Conservation (phyloP, 306 rosid genomes). For the Carpinus fangiana region DNA sequence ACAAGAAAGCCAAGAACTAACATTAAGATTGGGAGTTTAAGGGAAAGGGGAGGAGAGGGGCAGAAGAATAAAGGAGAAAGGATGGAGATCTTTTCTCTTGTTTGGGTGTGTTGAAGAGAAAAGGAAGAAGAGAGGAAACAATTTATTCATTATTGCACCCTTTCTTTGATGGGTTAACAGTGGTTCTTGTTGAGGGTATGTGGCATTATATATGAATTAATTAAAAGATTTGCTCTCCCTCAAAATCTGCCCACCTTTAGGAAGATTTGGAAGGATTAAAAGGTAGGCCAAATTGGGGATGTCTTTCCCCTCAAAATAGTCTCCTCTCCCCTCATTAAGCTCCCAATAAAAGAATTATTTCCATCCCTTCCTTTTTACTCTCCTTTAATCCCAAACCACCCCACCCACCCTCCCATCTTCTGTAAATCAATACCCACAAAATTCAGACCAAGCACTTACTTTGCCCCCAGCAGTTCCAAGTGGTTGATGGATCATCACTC, state of each 20-base stretch:
- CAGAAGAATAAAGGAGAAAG: no score
- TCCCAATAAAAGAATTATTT: background rate
- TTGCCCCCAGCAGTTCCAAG: constrained; percentile 80
- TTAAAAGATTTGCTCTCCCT: background rate
- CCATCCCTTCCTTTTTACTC: background rate
- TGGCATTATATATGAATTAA: background rate
- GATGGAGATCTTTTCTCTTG: constrained; percentile 1
- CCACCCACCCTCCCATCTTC: background rate
- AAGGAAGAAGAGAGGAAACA: background rate
- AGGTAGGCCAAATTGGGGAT: background rate
- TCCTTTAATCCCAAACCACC: background rate
- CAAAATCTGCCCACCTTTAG: background rate
- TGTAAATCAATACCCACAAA: background rate
- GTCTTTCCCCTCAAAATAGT: background rate
- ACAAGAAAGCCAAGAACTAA: background rate
- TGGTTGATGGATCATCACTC: constrained; percentile 96
- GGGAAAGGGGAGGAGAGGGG: background rate
- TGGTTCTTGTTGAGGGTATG: background rate
- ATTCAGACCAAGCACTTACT: constrained; percentile 44
- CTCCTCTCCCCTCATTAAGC: background rate
- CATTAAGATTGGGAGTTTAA: background rate
- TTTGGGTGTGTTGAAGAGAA: background rate
- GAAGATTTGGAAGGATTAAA: background rate
- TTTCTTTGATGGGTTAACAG: background rate
- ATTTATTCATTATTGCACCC: background rate